Conservation (phyloP, 23 red algal species). For the Gracilaria domingensis region DNA sequence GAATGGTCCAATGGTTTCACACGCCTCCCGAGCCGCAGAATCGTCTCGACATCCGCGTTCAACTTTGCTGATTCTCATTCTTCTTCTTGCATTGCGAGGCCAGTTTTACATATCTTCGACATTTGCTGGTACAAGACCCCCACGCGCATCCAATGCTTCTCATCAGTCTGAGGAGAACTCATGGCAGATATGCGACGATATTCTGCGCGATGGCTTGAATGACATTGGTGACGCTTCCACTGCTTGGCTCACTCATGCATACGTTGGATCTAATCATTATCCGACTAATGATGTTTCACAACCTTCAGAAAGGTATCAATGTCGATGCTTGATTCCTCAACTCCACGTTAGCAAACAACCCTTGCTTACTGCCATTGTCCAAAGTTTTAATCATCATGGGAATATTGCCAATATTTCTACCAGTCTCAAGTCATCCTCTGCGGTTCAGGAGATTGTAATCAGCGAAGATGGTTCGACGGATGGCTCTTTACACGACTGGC, state of each 20-base stretch:
- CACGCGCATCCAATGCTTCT: neutral
- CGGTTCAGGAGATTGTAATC: slow-evolving; percentile 69
- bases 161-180: neutral
- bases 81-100: slow-evolving; percentile 23
- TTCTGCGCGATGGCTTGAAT: slow-evolving; percentile 1
- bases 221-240: slow-evolving; percentile 56
- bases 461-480: slow-evolving; percentile 81
- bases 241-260: slow-evolving; percentile 55
- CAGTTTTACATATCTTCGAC: slow-evolving; percentile 70
- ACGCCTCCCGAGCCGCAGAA: neutral
- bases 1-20: slow-evolving; percentile 10
- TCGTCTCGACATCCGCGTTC: slow-evolving; percentile 7
- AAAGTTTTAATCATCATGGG: slow-evolving; percentile 74
- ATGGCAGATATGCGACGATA: slow-evolving; percentile 55
- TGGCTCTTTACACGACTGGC: slow-evolving; percentile 79
- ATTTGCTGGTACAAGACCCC: slow-evolving; percentile 55
- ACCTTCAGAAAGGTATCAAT: slow-evolving; percentile 34
- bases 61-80: slow-evolving; percentile 26
- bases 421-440: slow-evolving; percentile 23
- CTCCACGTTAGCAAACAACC: slow-evolving; percentile 49
- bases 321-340: slow-evolving; percentile 51
- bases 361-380: slow-evolving; percentile 69
- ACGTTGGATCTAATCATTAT: slow-evolving; percentile 51
- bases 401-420: slow-evolving; percentile 72
- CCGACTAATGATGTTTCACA: neutral